phyloP scores from a whole-genome alignment of 2,329 filamentous ascomycete genomes.

The Fusarium albosuccineum region DNA sequence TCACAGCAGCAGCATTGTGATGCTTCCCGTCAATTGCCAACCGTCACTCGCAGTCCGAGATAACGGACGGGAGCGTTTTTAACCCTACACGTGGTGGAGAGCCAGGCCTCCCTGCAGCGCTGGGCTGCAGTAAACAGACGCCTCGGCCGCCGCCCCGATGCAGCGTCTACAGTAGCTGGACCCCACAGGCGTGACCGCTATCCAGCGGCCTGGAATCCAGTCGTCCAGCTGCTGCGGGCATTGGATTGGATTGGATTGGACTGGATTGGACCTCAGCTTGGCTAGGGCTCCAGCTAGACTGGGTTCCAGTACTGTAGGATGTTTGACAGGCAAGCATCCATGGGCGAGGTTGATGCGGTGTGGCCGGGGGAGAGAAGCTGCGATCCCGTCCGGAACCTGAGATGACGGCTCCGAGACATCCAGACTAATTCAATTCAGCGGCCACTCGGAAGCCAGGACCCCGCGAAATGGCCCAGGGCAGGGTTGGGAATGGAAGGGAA shows the following conservation, averaged over 20 bases:
- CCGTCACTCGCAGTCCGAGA: background rate
- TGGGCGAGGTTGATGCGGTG: constrained; percentile 28
- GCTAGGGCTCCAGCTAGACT: constrained; percentile 15
- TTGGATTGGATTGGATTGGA: background rate
- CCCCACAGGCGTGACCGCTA: constrained; percentile 36
- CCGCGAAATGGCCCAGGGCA: constrained; percentile 33
- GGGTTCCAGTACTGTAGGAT: background rate
- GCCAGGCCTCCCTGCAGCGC: constrained; percentile 34
- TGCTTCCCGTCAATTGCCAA: background rate
- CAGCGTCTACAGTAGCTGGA: constrained; percentile 24
- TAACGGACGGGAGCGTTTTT: constrained; percentile 5
- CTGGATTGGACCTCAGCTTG: constrained; percentile 15
- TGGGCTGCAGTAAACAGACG: constrained; percentile 23
- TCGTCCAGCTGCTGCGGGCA: constrained; percentile 6
- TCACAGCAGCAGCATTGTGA: background rate
- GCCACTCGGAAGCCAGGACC: constrained; percentile 37
- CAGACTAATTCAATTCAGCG: constrained; percentile 3
- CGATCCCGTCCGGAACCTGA: constrained; percentile 26
- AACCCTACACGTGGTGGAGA: constrained; percentile 29
- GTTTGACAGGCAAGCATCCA: constrained; percentile 23
- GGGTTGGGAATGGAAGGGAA: constrained; percentile 31
- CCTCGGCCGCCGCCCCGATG: constrained; percentile 16
- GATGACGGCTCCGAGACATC: background rate
- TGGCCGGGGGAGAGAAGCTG: constrained; percentile 24
- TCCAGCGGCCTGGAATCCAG: constrained; percentile 41